Evolutionary conservation across 139 green algal species (phyloP).

Genomic region (Zygnema cylindricum): DNA sequence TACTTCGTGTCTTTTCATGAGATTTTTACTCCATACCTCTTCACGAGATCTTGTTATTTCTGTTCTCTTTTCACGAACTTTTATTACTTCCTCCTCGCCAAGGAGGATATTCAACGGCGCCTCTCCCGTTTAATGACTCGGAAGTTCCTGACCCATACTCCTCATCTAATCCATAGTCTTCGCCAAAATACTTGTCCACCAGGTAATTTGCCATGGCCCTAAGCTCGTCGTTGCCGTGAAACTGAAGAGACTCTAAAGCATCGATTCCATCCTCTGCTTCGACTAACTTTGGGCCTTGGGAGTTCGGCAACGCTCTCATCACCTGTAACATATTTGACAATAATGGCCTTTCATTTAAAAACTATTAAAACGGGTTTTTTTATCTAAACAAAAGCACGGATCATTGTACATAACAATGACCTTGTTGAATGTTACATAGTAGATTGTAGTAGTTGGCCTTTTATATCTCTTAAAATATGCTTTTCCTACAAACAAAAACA

Average conservation of each 20-base stretch:
- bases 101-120: background rate
- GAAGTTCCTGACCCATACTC: slow-evolving; percentile 9
- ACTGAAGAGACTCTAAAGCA: slow-evolving; percentile 57
- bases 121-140: background rate
- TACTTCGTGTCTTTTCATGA: background rate
- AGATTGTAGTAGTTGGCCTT: too few species aligned
- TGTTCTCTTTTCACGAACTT: too few species aligned
- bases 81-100: background rate
- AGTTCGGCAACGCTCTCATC: slow-evolving; percentile 38
- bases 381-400: too few species aligned
- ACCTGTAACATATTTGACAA: too few species aligned
- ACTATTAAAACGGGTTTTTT: too few species aligned
- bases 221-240: slow-evolving; percentile 59
- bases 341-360: too few species aligned
- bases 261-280: slow-evolving; percentile 62
- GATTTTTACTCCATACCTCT: background rate
- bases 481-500: too few species aligned
- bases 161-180: slow-evolving; percentile 61
- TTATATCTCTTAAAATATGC: too few species aligned
- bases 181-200: slow-evolving; percentile 61
- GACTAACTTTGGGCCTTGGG: slow-evolving; percentile 37
- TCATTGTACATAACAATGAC: too few species aligned
- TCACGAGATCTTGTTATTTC: background rate
- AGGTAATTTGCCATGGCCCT: slow-evolving; percentile 46
- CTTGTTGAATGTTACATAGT: too few species aligned